Conservation (phyloP, 2,329 filamentous ascomycete genomes). For the Aspergillus japonicus region DNA sequence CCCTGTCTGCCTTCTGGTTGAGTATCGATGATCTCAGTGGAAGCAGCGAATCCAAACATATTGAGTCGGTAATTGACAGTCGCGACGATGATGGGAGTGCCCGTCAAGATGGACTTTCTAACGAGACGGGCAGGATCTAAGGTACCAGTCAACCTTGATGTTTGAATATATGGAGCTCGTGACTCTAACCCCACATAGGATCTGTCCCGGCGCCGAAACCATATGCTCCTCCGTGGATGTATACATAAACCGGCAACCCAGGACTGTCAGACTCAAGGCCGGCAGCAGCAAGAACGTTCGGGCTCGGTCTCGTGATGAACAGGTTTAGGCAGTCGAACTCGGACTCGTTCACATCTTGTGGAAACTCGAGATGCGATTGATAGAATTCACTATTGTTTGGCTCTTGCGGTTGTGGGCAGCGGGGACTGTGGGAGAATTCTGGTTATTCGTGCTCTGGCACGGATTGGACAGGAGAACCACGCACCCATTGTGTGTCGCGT, state of each 20-base stretch:
- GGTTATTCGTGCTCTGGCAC: neutral
- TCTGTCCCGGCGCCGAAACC: slow-evolving; percentile 3
- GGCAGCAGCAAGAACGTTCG: neutral
- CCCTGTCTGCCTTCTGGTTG: neutral
- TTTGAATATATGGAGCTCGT: no score
- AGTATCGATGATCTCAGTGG: neutral
- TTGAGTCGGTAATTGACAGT: slow-evolving; percentile 2
- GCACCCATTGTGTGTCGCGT: slow-evolving; percentile 1
- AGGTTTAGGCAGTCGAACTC: slow-evolving; percentile 5
- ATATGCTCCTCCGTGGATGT: slow-evolving; percentile 3
- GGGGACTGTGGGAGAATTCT: neutral
- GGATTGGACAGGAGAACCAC: neutral
- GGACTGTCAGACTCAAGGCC: neutral
- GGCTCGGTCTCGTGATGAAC: slow-evolving; percentile 1
- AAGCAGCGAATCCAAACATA: slow-evolving; percentile 2
- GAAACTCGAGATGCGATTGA: slow-evolving; percentile 1
- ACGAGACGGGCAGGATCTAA: slow-evolving; percentile 3
- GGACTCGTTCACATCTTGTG: neutral
- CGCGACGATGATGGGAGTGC: neutral
- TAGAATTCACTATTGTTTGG: slow-evolving; percentile 1
- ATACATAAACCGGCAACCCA: neutral
- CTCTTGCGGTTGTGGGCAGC: slow-evolving; percentile 5
- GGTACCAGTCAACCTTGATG: neutral
- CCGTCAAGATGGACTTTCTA: neutral
- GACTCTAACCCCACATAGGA: slow-evolving; percentile 1